phyloP scores from a whole-genome alignment of 1,139 yeast genomes.

The Diutina neorugosa region DNA sequence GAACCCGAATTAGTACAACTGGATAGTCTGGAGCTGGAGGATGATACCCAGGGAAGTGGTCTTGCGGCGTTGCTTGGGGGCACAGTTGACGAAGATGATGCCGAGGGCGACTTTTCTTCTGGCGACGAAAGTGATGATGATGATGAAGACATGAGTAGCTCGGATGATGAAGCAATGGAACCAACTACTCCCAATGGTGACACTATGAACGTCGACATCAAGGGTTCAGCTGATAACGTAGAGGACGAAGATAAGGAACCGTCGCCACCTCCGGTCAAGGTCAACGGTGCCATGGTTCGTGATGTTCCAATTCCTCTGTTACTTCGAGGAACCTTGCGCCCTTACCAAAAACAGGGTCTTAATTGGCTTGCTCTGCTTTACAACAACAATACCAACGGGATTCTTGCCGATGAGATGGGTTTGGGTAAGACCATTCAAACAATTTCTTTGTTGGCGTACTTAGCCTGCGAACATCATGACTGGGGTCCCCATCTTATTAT shows the following conservation, averaged over 20 bases:
- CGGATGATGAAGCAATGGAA: background rate
- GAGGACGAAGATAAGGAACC: constrained; percentile 7
- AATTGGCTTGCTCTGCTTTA: constrained; percentile 95
- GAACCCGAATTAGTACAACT: background rate
- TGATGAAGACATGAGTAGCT: background rate
- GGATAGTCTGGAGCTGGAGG: background rate
- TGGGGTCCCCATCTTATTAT: constrained; percentile 98
- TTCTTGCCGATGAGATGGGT: constrained; percentile 98
- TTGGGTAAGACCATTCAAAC: constrained; percentile 96
- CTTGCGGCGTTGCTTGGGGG: constrained; percentile 22
- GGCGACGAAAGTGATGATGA: constrained; percentile 10
- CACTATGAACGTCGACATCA: constrained; percentile 2
- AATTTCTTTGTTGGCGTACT: constrained; percentile 69
- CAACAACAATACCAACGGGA: constrained; percentile 89
- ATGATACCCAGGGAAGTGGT: constrained; percentile 11
- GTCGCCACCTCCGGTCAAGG: constrained; percentile 17
- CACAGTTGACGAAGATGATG: constrained; percentile 4
- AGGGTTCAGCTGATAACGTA: constrained; percentile 11
- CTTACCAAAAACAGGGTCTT: constrained; percentile 89
- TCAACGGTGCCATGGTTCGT: constrained; percentile 40
- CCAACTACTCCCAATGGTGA: constrained; percentile 1
- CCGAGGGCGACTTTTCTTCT: constrained; percentile 8
- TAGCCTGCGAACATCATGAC: constrained; percentile 85
- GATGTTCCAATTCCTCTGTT: constrained; percentile 63
- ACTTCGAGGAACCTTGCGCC: constrained; percentile 73